Base-by-base conservation (phyloP, 345 rosid genomes). In the Passiflora organensis region DNA sequence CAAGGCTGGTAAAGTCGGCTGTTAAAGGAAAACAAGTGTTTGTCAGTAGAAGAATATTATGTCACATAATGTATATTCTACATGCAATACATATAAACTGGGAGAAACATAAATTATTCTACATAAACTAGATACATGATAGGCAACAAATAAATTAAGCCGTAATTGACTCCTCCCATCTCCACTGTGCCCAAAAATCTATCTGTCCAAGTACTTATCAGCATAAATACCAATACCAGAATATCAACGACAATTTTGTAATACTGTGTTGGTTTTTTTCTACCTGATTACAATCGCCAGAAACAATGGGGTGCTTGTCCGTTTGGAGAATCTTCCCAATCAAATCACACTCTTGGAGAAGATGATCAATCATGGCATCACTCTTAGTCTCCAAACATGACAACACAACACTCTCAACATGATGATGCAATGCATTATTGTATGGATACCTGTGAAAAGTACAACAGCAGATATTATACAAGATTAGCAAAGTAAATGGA, bases 361-460 rank as follows among this genome's bases (percentile, higher is more conserved):
- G 77, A 72, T 93, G 87, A 68, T 79, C 78, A 53, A 85, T 73
- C 75, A 86, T 70, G 20, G 64, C 41, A 10, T 78, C 79, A 22
- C 73, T 82, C 78, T 79, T 89, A 60, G 78, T 83, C 69, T 89
- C 96, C 78, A 87, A 68, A 71, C 99, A 94, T 16, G 95, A 86
- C 43, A 78, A 59, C 62, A 89, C 68, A 54, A 89, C 82, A 69
- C 86, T 94, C 74, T 93, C 99, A 42, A 87, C 93, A 53, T 89
- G 97, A 78, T 89, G 97, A 74, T 94, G 99, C 73, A 94, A 63
- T 19, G 95, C 95, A 64, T 94, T 94, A 66, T 89, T 94, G 78
- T 68, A 94, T 1, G 96, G 99, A 62, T 94, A 94, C 87, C 99
- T 94, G 74, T 69, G 77, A 32, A 44, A 64, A 59, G 62, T 51